Evolutionary conservation across 169 alveolate species (phyloP).

Genomic region (Plasmodium berghei): DNA sequence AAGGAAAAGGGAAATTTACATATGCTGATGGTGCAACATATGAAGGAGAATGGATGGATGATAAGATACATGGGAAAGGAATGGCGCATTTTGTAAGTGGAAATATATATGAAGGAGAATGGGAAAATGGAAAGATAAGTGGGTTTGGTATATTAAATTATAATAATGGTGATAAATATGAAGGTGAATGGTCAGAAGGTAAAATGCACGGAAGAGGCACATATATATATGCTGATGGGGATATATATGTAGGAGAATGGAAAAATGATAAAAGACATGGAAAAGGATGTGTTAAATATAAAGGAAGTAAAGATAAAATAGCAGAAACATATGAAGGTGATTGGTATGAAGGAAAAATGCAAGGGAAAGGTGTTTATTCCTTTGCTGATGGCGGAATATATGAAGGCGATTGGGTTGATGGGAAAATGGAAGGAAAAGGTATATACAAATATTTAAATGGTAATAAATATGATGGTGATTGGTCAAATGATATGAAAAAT

Average conservation of each 20-base stretch:
- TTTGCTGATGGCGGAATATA: conserved; percentile 95
- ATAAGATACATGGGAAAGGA: conserved; percentile 95
- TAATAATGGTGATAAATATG: conserved; percentile 95
- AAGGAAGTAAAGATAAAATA: conserved; percentile 79
- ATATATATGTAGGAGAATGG: conserved; percentile 95
- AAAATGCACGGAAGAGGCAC: conserved; percentile 95
- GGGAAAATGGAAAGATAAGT: conserved; percentile 94
- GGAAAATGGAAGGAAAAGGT: conserved; percentile 96
- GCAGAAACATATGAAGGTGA: conserved; percentile 94
- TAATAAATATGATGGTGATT: conserved; percentile 95
- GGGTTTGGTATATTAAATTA: conserved; percentile 94
- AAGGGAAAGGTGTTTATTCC: conserved; percentile 94
- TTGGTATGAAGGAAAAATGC: conserved; percentile 94
- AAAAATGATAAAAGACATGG: conserved; percentile 95
- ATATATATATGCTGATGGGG: conserved; percentile 95
- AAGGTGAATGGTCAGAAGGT: conserved; percentile 97
- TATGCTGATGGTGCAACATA: conserved; percentile 95
- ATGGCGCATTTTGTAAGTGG: conserved; percentile 93
- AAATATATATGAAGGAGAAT: conserved; percentile 88
- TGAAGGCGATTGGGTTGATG: conserved; percentile 97
- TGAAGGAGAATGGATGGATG: conserved; percentile 97
- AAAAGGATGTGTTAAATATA: conserved; percentile 93
- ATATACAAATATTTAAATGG: conserved; percentile 92
- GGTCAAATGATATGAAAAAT: conserved; percentile 95
- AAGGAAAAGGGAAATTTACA: conserved; percentile 93